Base-by-base conservation (phyloP, 148 eudicot genomes). In the Rhododendron williamsianum region DNA sequence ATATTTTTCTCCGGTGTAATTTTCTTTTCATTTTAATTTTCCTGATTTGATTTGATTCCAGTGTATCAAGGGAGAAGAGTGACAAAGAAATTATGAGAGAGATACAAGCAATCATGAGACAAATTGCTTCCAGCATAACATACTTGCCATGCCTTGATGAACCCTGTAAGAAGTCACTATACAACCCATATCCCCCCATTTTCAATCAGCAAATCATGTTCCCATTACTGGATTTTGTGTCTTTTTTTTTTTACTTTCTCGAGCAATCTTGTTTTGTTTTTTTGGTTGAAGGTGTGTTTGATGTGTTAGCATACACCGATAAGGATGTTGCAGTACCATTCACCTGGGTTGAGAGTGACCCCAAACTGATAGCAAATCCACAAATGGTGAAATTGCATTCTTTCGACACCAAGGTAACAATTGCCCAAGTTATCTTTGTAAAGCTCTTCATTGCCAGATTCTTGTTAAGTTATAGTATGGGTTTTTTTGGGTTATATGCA, bases 81-180 rank as follows among this genome's bases (percentile, higher is more conserved):
- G 99, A 97, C 84, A 97, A 97, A 86, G 99, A 97, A 85, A 97
- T 97, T 0, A 97, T 97, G 99, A 94, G 99, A 83, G 99, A 97
- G 87, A 97, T 97, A 56, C 99, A 97, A 90, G 99, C 99, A 76
- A 95, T 97, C 81, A 97, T 97, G 99, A 92, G 99, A 76, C 99
- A 97, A 84, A 95, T 95, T 77, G 96, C 96, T 76, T 95, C 99
- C 18, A 97, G 99, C 90, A 93, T 97, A 71, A 95, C 99, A 52
- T 97, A 95, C 91, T 87, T 97, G 93, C 99, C 99, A 74, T 97
- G 99, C 91, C 93, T 95, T 79, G 98, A 95, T 88, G 98, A 97
- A 87, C 94, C 98, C 23, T 97, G 99, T 95, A 94, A 94, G 89
- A 46, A 25, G 71, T 84, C 49, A 33, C 6, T 85, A 15, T 21